These are phyloP conservation scores for Kwoniella pini DNA, from an alignment of 768 basidiomycete species.

Conservation along the genomic window DNA sequence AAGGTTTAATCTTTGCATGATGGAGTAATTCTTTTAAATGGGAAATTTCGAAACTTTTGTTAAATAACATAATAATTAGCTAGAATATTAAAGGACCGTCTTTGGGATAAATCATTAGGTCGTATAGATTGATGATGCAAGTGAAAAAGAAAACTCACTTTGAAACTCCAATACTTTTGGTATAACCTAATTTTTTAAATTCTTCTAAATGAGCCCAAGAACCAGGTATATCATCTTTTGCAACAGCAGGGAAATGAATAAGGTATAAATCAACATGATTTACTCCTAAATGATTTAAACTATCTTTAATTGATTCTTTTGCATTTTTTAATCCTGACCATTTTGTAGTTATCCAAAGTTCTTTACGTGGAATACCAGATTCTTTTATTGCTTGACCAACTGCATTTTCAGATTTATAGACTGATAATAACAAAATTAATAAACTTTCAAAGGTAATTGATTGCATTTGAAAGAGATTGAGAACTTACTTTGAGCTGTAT, in stretches of 20 bases:
- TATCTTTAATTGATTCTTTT: slow-evolving; percentile 18
- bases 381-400: slow-evolving; percentile 39
- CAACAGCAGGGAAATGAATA: slow-evolving; percentile 29
- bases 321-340: slow-evolving; percentile 20
- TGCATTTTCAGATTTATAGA: slow-evolving; percentile 40
- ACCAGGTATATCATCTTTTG: slow-evolving; percentile 29
- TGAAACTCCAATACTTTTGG: slow-evolving; percentile 37
- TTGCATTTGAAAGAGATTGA: neutral
- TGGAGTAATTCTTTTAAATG: slow-evolving; percentile 26
- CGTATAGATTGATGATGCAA: too few species aligned
- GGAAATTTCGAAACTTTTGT: slow-evolving; percentile 31
- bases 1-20: slow-evolving; percentile 24
- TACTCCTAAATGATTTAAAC: slow-evolving; percentile 30
- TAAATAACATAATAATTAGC: too few species aligned
- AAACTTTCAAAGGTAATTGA: too few species aligned
- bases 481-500: slow-evolving; percentile 41
- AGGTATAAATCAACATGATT: slow-evolving; percentile 38
- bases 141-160: slow-evolving; percentile 23
- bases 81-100: too few species aligned
- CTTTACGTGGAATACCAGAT: slow-evolving; percentile 24
- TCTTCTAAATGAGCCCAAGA: slow-evolving; percentile 36
- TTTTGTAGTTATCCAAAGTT: slow-evolving; percentile 47
- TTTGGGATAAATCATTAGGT: too few species aligned
- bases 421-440: slow-evolving; percentile 13
- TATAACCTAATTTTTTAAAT: slow-evolving; percentile 26